A percentile compares a stretch with the other conserved stretches of the same genome.
These are phyloP conservation scores for Scheffersomyces titani DNA, from an alignment of 1,139 yeast species.

Conservation along the genomic window DNA sequence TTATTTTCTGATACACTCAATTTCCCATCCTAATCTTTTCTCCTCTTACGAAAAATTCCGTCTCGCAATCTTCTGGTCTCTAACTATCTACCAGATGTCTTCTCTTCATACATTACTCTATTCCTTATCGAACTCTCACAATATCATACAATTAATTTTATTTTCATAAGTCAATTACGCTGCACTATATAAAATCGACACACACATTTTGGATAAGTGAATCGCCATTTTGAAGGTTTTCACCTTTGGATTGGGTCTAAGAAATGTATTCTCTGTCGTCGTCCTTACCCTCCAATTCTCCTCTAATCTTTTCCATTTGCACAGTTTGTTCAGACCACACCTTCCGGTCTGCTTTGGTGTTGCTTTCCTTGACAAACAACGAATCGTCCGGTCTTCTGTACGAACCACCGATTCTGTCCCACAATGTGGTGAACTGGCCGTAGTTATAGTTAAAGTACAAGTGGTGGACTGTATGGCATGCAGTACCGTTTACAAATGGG, in stretches of 20 bases:
- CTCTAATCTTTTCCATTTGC: conserved; percentile 80
- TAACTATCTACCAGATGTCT: too few relatives aligned
- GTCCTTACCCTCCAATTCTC: conserved; percentile 71
- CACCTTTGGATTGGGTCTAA: neutral
- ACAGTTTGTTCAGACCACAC: conserved; percentile 74
- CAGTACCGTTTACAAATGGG: conserved; percentile 95
- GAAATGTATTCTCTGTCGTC: conserved; percentile 50
- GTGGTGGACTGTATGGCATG: conserved; percentile 97
- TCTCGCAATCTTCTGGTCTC: neutral
- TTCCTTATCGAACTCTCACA: neutral
- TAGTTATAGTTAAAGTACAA: conserved; percentile 95
- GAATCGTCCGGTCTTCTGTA: conserved; percentile 91
- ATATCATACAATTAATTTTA: neutral
- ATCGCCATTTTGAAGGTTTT: neutral
- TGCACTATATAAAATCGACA: neutral
- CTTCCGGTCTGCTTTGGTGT: conserved; percentile 44
- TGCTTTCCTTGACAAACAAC: conserved; percentile 66
- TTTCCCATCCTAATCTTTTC: neutral
- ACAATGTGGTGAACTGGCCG: conserved; percentile 95
- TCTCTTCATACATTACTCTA: too few relatives aligned
- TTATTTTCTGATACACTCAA: too few relatives aligned
- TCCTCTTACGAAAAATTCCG: too few relatives aligned
- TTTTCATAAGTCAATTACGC: neutral
- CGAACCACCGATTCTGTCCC: conserved; percentile 95
- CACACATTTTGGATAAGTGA: neutral